A percentile compares a stretch with the other conserved stretches of the same genome.
Evolutionary conservation across 345 rosid species (phyloP).

Genomic region (Heritiera littoralis): DNA sequence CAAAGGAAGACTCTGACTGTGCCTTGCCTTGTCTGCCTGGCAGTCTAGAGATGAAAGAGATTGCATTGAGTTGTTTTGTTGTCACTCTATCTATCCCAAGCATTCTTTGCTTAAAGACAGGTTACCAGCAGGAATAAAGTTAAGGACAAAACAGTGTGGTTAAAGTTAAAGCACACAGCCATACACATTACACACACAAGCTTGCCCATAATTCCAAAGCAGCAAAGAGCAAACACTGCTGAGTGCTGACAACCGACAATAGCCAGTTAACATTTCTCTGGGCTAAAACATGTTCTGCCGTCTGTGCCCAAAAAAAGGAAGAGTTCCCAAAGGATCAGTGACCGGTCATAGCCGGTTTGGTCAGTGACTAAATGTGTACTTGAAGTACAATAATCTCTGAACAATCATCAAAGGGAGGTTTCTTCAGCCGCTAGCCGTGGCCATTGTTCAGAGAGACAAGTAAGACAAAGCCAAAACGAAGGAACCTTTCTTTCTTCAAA

Average conservation of each 20-base stretch:
- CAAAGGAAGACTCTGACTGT: conserved; percentile 16
- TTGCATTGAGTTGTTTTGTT: conserved; percentile 35
- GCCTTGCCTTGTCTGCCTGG: conserved; percentile 13
- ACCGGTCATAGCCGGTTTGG: conserved; percentile 41
- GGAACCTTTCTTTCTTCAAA: neutral
- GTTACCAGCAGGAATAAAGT: conserved; percentile 73
- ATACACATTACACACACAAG: neutral
- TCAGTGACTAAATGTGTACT: conserved; percentile 26
- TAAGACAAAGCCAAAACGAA: conserved; percentile 1
- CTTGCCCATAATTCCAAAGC: conserved; percentile 19
- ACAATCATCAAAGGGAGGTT: neutral
- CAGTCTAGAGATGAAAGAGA: neutral
- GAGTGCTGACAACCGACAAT: conserved; percentile 47
- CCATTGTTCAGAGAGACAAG: neutral
- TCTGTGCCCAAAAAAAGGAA: neutral
- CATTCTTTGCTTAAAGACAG: conserved; percentile 78
- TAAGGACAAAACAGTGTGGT: conserved; percentile 31
- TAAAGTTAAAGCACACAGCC: conserved; percentile 30
- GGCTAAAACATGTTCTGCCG: conserved; percentile 9
- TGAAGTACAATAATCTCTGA: conserved; percentile 36
- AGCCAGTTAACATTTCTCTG: conserved; percentile 30
- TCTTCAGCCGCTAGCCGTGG: neutral
- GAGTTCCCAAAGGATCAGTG: conserved; percentile 27
- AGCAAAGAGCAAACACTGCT: conserved; percentile 24
- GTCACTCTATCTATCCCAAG: conserved; percentile 59